Percentiles rank a stretch among this genome's conserved stretches.
Evolutionary conservation across 495 filamentous ascomycete genomes (phyloP).

Genomic region (Penicillium diatomitis): DNA sequence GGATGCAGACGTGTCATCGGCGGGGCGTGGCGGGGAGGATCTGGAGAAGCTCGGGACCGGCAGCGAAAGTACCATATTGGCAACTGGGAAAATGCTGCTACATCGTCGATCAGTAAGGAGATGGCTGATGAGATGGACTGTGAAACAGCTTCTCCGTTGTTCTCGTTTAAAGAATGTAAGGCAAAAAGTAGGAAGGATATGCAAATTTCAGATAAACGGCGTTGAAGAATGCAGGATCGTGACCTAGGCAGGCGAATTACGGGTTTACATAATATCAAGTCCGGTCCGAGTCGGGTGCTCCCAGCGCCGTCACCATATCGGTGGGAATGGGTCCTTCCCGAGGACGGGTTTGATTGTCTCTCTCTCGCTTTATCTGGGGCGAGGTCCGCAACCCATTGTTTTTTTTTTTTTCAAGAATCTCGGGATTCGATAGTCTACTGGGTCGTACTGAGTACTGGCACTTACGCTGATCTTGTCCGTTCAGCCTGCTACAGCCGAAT

Average conservation of each 20-base stretch:
- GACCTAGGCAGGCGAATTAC: neutral
- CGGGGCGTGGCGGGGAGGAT: constrained; percentile 26
- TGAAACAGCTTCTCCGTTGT: neutral
- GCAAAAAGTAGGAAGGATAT: neutral
- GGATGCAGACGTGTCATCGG: constrained; percentile 13
- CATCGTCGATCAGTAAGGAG: constrained; percentile 15
- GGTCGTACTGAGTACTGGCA: too few species aligned
- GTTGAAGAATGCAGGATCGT: constrained; percentile 6
- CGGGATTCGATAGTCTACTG: too few species aligned
- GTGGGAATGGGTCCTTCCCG: too few species aligned
- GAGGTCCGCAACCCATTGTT: too few species aligned
- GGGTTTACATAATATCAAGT: constrained; percentile 9
- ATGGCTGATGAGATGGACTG: neutral
- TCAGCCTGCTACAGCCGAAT: too few species aligned
- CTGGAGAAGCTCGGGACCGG: constrained; percentile 31
- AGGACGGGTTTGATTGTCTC: too few species aligned
- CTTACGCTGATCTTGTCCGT: too few species aligned
- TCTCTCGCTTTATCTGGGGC: too few species aligned
- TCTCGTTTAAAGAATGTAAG: neutral
- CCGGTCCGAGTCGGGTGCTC: neutral
- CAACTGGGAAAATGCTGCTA: constrained; percentile 16
- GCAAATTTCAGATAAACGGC: neutral
- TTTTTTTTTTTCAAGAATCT: too few species aligned
- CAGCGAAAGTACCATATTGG: constrained; percentile 37
- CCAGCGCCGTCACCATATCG: too few species aligned